Conservation (phyloP, 2,329 filamentous ascomycete species). For the Aschersonia sp. region DNA sequence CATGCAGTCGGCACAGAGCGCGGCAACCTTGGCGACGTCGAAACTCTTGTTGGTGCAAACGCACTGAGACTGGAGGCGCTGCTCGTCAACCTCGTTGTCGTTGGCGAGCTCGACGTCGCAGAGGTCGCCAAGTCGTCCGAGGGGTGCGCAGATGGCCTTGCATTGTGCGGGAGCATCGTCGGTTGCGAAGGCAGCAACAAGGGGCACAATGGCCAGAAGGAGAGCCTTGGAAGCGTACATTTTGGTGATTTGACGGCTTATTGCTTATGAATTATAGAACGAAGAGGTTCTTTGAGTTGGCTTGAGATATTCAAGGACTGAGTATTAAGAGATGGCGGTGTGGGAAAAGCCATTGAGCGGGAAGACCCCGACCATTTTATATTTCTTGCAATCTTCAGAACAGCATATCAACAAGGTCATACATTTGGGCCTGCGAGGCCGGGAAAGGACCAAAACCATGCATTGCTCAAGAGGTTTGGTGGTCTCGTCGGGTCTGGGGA, state of each 20-base stretch:
- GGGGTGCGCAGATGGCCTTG: conserved; percentile 20
- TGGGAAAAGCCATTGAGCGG: neutral
- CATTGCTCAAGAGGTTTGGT: neutral
- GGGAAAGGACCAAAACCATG: neutral
- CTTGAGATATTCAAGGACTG: neutral
- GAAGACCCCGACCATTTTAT: neutral
- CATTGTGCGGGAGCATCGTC: conserved; percentile 20
- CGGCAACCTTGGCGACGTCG: conserved; percentile 19
- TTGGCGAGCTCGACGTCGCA: conserved; percentile 19
- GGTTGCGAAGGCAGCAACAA: conserved; percentile 15
- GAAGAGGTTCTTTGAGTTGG: neutral
- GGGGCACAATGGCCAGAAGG: conserved; percentile 13
- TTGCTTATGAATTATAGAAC: neutral
- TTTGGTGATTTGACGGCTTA: neutral
- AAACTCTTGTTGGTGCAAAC: conserved; percentile 26
- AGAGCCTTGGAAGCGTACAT: conserved; percentile 16
- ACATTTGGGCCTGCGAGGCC: neutral
- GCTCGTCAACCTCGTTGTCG: conserved; percentile 17
- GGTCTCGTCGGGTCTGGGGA: neutral
- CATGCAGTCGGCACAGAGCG: conserved; percentile 23
- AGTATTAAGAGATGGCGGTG: neutral
- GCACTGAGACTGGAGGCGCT: conserved; percentile 23
- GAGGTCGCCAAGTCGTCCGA: conserved; percentile 17
- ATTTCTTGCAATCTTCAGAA: neutral
- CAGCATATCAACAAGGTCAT: neutral